A percentile compares a stretch with the other conserved stretches of the same genome.
Conservation (phyloP, 2,329 filamentous ascomycete genomes). For the Fusarium anguioides region DNA sequence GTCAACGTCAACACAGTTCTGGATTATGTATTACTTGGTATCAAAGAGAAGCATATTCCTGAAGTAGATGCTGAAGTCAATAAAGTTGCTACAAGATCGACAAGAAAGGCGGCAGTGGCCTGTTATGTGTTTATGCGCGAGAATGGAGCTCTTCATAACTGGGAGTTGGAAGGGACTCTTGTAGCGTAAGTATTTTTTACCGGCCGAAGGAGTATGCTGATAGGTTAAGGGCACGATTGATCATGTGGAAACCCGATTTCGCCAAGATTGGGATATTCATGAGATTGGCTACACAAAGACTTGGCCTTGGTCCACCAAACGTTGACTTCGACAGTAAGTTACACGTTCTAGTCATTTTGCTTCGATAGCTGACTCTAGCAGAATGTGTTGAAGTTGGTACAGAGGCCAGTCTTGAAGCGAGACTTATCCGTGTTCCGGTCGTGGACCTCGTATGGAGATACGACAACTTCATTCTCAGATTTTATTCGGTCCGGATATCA, state of each 20-base stretch:
- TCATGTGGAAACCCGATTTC: not conserved
- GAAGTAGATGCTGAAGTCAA: not conserved
- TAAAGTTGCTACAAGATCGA: not conserved
- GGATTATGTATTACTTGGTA: not conserved
- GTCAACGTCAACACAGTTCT: not conserved
- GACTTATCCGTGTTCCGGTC: not conserved
- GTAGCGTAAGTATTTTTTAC: not conserved
- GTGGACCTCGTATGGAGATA: not conserved
- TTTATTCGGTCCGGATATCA: not conserved
- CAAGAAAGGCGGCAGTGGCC: not conserved
- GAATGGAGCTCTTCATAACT: not conserved
- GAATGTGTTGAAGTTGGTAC: not conserved
- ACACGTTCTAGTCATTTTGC: too few species aligned
- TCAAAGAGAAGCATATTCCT: not conserved
- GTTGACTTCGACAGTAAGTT: not conserved
- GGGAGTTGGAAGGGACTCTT: not conserved
- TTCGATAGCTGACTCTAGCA: not conserved
- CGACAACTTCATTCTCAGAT: not conserved
- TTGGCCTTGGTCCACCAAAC: not conserved
- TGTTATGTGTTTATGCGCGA: not conserved
- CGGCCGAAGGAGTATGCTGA: rapidly evolving
- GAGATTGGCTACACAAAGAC: not conserved
- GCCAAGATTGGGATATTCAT: not conserved
- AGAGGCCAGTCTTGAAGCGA: not conserved
- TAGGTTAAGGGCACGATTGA: not conserved